Conservation (phyloP, 139 green algal species). For the Yamagishiella unicocca region DNA sequence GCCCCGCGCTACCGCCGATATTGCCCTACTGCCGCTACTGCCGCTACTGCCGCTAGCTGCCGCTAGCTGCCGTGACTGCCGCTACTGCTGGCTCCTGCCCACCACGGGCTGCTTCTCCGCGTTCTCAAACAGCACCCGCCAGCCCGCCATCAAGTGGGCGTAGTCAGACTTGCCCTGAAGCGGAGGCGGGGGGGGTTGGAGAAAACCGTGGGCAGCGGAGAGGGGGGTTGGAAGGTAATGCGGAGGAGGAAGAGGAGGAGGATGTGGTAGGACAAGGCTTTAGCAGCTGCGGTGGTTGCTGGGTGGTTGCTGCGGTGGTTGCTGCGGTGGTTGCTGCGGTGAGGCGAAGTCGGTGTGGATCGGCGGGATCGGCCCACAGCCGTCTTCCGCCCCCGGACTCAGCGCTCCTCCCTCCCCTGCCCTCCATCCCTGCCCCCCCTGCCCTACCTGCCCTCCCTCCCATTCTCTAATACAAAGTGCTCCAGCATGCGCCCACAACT, state of each 20-base stretch:
- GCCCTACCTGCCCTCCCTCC: background rate
- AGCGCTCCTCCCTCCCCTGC: background rate
- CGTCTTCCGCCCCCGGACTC: too few relatives aligned
- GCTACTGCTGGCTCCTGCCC: background rate
- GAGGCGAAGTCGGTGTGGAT: too few relatives aligned
- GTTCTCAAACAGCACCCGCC: slow-evolving; percentile 18
- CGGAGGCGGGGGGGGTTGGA: too few relatives aligned
- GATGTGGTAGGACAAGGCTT: background rate
- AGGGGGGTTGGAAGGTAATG: background rate
- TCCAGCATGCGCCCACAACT: too few relatives aligned
- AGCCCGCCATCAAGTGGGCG: slow-evolving; percentile 32
- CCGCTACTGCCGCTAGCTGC: too few relatives aligned
- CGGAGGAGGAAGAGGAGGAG: background rate
- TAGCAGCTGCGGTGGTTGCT: too few relatives aligned
- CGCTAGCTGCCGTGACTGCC: background rate
- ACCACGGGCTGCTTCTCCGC: slow-evolving; percentile 34
- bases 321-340: too few relatives aligned
- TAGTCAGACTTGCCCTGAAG: slow-evolving; percentile 41
- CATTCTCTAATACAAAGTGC: too few relatives aligned
- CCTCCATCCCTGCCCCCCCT: background rate
- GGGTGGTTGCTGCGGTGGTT: too few relatives aligned
- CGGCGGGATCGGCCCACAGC: too few relatives aligned
- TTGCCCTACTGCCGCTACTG: too few relatives aligned
- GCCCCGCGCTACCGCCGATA: too few relatives aligned
- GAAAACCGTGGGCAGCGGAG: background rate